These are phyloP conservation scores for Ophiosphaerella narmari DNA, from an alignment of 2,329 filamentous ascomycete species.

Conservation along the genomic window DNA sequence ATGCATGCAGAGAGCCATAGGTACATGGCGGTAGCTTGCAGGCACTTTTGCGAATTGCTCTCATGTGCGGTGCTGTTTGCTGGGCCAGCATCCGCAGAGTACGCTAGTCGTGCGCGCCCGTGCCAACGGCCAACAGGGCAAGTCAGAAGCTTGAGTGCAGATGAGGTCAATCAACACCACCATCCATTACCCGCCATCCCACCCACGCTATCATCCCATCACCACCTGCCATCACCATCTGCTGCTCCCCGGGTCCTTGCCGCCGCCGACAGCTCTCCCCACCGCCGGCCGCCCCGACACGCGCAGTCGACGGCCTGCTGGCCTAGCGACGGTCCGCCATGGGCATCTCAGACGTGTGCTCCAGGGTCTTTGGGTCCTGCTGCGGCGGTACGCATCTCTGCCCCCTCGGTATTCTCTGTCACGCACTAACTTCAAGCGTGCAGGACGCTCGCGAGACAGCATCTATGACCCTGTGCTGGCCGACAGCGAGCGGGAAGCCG, in stretches of 20 bases:
- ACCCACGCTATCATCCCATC: slow-evolving; percentile 5
- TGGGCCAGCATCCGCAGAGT: neutral
- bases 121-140: neutral
- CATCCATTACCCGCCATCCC: slow-evolving; percentile 8
- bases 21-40: too few relatives aligned
- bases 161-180: slow-evolving; percentile 7
- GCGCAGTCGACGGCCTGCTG: slow-evolving; percentile 23
- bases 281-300: slow-evolving; percentile 10
- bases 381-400: slow-evolving; percentile 40
- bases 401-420: slow-evolving; percentile 1
- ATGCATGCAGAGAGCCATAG: neutral
- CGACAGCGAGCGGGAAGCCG: slow-evolving; percentile 95
- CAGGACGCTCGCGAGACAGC: slow-evolving; percentile 54
- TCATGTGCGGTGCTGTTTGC: neutral
- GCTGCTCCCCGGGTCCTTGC: slow-evolving; percentile 2
- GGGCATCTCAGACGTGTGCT: slow-evolving; percentile 44
- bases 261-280: slow-evolving; percentile 5
- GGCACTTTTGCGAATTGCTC: neutral
- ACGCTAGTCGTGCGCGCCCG: neutral
- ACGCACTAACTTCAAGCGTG: slow-evolving; percentile 20
- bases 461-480: slow-evolving; percentile 70
- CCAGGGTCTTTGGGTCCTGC: slow-evolving; percentile 44
- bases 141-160: too few relatives aligned
- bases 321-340: slow-evolving; percentile 40
- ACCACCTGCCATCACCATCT: slow-evolving; percentile 17